Evolutionary conservation across 2,329 filamentous ascomycete species (phyloP), one percentile per base, ranked within the genome.

Genomic region (Aspergillus fumigatus): DNA sequence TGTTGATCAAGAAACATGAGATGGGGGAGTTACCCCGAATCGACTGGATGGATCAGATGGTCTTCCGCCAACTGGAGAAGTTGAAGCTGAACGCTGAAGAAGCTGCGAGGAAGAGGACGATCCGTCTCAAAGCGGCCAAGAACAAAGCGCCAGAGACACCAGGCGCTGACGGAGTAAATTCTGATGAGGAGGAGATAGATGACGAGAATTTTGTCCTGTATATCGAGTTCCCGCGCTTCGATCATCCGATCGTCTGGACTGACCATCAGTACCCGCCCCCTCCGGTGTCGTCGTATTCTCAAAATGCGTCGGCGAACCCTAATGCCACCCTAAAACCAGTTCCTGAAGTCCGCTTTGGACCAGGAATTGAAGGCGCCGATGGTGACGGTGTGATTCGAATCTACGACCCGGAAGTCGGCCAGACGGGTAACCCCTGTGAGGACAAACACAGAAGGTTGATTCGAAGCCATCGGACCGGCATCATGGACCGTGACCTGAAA

Each of bases 1-100:
- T 86, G 53, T 75, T 97, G 23, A 89, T 99, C 70, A 99, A 99
- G 76, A 96, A 96, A 75, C 94, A 97, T 69, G 95, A 99, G 70
- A 95, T 97, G 88, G 92, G 92, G 19, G 94, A 99, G 71, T 93
- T 99, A 26, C 87, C 90, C 0, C 85, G 92, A 17, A 89, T 96
- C 50, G 90, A 95, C 66, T 99, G 94, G 95, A 83, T 99, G 47
- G 94, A 99, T 72, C 90, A 94, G 67, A 82, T 97, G 65, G 92
- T 97, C 2, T 99, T 96, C 71, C 87, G 93, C 43, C 88, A 88
- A 52, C 87, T 96, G 58, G 93, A 96, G 76, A 94, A 89, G 75
- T 82, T 86, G 56, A 84, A 87, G 23, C 70, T 85, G 2, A 81
- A 86, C 65, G 84, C 84, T 10, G 85, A 88, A 38, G 84, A 82